Percentiles rank a stretch among this genome's conserved stretches.
Evolutionary conservation across 106 monocot species (phyloP).

Genomic region (Agapanthus africanus): DNA sequence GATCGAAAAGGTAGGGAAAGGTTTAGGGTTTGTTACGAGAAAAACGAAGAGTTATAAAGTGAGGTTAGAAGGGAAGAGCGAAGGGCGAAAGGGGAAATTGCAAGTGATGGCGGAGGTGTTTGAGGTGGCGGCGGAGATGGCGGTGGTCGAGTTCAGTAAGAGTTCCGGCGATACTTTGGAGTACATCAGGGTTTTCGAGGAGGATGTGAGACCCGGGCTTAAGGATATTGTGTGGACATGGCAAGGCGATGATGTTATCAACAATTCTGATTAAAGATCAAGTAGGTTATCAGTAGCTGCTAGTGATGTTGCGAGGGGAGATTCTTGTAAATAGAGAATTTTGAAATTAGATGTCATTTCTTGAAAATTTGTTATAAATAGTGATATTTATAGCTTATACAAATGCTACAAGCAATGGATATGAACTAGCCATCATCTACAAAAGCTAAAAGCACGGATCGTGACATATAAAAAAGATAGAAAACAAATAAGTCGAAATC

Average conservation of each 20-base stretch:
- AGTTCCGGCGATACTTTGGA: constrained; percentile 52
- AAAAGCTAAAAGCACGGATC: too few species aligned
- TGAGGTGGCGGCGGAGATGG: constrained; percentile 34
- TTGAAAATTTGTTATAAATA: too few species aligned
- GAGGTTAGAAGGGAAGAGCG: constrained; percentile 29
- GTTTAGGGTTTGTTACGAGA: constrained; percentile 31
- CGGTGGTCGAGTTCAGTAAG: constrained; percentile 67
- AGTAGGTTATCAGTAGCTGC: too few species aligned
- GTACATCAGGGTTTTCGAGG: constrained; percentile 57
- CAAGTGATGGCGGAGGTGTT: constrained; percentile 60
- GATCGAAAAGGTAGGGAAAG: constrained; percentile 38
- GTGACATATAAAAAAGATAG: too few species aligned
- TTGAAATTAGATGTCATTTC: too few species aligned
- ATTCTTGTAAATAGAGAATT: too few species aligned
- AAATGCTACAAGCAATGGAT: too few species aligned
- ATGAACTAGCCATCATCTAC: too few species aligned
- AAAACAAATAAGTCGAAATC: too few species aligned
- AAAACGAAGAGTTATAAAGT: constrained; percentile 33
- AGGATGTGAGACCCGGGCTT: constrained; percentile 45
- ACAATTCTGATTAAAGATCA: too few species aligned
- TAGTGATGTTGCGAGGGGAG: too few species aligned
- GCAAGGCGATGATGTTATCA: constrained; percentile 41
- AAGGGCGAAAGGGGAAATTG: constrained; percentile 41
- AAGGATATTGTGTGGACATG: constrained; percentile 80
- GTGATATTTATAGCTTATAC: too few species aligned